Conservation (phyloP, 768 basidiomycete species). For the Suillus luteus region DNA sequence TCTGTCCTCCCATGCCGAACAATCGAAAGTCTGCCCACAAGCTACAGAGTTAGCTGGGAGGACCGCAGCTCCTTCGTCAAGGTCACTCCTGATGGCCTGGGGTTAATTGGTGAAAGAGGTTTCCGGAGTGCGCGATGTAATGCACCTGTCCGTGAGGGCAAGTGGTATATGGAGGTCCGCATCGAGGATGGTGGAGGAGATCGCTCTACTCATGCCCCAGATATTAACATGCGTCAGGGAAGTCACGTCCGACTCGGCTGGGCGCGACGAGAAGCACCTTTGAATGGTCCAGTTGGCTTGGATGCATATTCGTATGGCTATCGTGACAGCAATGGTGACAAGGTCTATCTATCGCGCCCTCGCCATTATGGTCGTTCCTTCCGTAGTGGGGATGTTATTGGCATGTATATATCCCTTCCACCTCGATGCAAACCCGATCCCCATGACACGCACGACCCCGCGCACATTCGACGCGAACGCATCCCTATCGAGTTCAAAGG, state of each 20-base stretch:
- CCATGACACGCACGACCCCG: constrained; percentile 76
- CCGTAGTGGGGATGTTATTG: constrained; percentile 83
- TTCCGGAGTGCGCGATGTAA: constrained; percentile 91
- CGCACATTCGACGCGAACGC: constrained; percentile 83
- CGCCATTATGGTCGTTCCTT: constrained; percentile 76
- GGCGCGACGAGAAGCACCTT: constrained; percentile 88
- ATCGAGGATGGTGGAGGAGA: constrained; percentile 76
- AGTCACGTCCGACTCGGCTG: constrained; percentile 90
- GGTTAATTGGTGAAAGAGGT: constrained; percentile 80
- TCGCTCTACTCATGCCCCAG: constrained; percentile 39
- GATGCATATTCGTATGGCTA: constrained; percentile 94
- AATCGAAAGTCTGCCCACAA: constrained; percentile 75
- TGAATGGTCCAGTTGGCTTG: constrained; percentile 90
- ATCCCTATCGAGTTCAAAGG: constrained; percentile 94
- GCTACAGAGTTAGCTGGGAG: constrained; percentile 84
- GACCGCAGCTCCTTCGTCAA: constrained; percentile 82
- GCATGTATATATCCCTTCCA: constrained; percentile 92
- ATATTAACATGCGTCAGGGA: constrained; percentile 57
- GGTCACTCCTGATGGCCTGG: constrained; percentile 76
- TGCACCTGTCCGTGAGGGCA: constrained; percentile 84
- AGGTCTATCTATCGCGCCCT: constrained; percentile 81
- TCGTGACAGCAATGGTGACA: constrained; percentile 92
- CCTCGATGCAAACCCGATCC: constrained; percentile 55
- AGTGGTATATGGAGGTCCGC: constrained; percentile 93
- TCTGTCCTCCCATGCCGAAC: constrained; percentile 67